Base-by-base conservation (phyloP, 2,329 filamentous ascomycete genomes). In the Myrmaecium sp. region DNA sequence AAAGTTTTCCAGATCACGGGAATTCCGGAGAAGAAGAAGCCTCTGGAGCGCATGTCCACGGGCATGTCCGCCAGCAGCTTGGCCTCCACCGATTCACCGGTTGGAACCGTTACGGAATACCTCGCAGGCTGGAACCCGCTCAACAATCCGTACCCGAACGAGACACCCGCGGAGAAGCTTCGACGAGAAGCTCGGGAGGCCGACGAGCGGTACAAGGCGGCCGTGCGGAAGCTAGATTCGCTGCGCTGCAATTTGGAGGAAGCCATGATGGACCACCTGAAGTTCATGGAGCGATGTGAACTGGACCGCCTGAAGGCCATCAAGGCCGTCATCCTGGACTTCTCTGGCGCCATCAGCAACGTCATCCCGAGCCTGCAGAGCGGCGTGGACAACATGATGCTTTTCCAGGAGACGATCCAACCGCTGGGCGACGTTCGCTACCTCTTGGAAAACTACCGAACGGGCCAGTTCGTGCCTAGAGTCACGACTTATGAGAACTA, bases 341-440 rank as follows among this genome's bases (percentile, higher is more conserved):
- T 98, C 52, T 94, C 86, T 4, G 89, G 89, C 23, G 83, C 86
- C 19, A 80, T 98, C 51, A 86, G 86, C 62, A 98, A 98, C 44
- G 86, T 94, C 42, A 95, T 98, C 35, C 91, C 89, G 11, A 91
- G 80, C 44, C 60, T 98, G 34, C 89, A 95, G 54, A 86, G 86
- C 32, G 83, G 84, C 0, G 83, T 98, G 14, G 89, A 98, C 57
- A 83, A 91, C 48, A 94, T 98, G 84, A 83, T 98, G 74, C 66
- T 98, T 24, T 98, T 91, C 57, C 89, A 98, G 52, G 89, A 98
- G 60, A 95, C 89, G 1, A 80, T 98, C n/a, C 89, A 95, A 52
- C 89, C 89, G 5, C 51, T 74, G 25, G 79, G 81, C 20, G 89
- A 98, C 52, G 59, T 98, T 39, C 70, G 89, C 36, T 98, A 95